Percentiles rank a stretch among this genome's conserved stretches.
These are phyloP conservation scores for Hypomontagnella submonticulosa DNA, from an alignment of 495 filamentous ascomycete genomes.

Conservation along the genomic window DNA sequence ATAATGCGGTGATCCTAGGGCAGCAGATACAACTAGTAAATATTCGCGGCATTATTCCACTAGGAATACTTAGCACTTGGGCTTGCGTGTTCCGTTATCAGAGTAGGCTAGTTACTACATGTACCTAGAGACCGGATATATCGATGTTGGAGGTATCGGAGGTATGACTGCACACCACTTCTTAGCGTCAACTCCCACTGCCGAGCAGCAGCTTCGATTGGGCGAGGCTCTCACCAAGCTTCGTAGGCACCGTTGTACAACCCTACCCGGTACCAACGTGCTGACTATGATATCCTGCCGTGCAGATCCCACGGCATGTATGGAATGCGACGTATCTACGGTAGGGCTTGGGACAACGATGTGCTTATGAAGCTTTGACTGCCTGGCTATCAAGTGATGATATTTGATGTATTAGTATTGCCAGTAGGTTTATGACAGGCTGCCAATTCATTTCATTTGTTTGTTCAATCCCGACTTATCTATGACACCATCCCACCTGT, in stretches of 20 bases:
- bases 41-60: neutral
- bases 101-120: constrained; percentile 1
- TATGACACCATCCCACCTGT: too few relatives aligned
- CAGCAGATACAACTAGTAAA: too few relatives aligned
- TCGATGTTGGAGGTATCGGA: constrained; percentile 33
- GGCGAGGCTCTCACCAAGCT: constrained; percentile 32
- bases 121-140: constrained; percentile 26
- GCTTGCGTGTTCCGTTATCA: constrained; percentile 20
- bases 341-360: constrained; percentile 7
- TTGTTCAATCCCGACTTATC: too few relatives aligned
- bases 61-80: neutral
- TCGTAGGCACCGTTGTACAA: constrained; percentile 34
- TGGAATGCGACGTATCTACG: constrained; percentile 13
- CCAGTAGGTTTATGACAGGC: neutral
- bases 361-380: constrained; percentile 13
- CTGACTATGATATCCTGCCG: constrained; percentile 22
- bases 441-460: neutral
- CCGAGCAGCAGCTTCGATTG: constrained; percentile 35
- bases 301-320: constrained; percentile 26
- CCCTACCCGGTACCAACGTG: constrained; percentile 23
- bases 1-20: neutral
- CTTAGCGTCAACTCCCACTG: constrained; percentile 31
- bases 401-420: neutral
- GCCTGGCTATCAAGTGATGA: neutral
- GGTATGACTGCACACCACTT: constrained; percentile 38